A percentile compares a stretch with the other conserved stretches of the same genome.
These are phyloP conservation scores for Wickerhamomyces rabaulensis DNA, from an alignment of 805 yeast species.

Conservation along the genomic window DNA sequence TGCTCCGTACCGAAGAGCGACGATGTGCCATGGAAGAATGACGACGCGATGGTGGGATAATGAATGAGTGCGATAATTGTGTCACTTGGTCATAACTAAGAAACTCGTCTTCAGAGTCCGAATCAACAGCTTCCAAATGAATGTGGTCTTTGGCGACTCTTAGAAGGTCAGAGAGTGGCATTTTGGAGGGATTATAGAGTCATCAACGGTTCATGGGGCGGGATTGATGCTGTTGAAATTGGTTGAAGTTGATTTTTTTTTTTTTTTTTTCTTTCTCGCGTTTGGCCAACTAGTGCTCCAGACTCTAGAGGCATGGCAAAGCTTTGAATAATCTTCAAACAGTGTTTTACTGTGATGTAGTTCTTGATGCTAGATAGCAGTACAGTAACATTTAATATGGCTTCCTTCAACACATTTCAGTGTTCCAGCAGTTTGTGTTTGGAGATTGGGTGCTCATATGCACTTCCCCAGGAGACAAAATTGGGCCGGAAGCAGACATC, in stretches of 20 bases:
- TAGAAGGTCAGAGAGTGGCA: neutral
- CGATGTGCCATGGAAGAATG: neutral
- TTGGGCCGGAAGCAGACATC: too few species aligned
- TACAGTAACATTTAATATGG: too few species aligned
- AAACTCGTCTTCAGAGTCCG: neutral
- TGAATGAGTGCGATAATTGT: neutral
- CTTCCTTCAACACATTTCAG: too few species aligned
- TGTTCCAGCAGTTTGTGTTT: too few species aligned
- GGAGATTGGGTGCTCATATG: too few species aligned
- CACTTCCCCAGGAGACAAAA: too few species aligned
- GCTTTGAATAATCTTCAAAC: too few species aligned
- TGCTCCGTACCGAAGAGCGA: conserved; percentile 14
- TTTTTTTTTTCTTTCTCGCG: too few species aligned
- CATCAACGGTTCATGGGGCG: neutral
- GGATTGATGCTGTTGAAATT: neutral
- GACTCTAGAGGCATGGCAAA: too few species aligned
- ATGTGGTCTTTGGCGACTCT: neutral
- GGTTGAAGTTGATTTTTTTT: neutral
- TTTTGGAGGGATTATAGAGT: neutral
- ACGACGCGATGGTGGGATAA: neutral
- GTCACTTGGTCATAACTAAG: neutral
- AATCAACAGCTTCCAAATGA: neutral
- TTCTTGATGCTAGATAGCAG: too few species aligned
- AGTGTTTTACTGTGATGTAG: too few species aligned
- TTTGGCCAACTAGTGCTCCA: too few species aligned